Evolutionary conservation across 2,329 filamentous ascomycete genomes (phyloP), one percentile per base, ranked within the genome.

Genomic region (Talaromyces sp.): DNA sequence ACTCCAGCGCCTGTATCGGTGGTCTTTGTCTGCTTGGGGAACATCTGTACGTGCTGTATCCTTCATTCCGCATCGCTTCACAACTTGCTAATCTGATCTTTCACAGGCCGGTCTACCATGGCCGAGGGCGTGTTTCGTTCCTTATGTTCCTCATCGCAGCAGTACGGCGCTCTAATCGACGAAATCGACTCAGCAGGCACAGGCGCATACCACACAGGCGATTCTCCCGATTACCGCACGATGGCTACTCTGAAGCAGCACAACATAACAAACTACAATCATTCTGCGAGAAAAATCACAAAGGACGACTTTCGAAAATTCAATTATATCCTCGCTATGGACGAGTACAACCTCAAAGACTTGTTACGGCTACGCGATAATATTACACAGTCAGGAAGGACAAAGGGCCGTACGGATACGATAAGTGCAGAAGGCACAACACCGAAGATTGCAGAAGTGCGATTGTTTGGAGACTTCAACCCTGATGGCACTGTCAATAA

Each of bases 241-340:
- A 87, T 96, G 82, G 78, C 82, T 19, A 95, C 89, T 0, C 83
- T 97, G 28, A 77, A 81, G 61, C 78, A 81, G 46, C 84, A 96
- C 70, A 87, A 87, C 35, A 91, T 97, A 65, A 85, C 77, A 5
- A 81, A 87, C 60, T 97, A 96, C 74, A 77, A 80, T 10, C 91
- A 97, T 73, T 77, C 79, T 1, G 92, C 91, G 19, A 85, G 91
- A 54, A 88, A 89, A 72, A 86, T 95, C 71, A 71, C 75, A 72
- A 74, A 79, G 1, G 81, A 82, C 53, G 94, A 99, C 74, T 95
- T 97, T 66, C 78, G 85, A 57, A 80, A 82, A 15, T 97, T 97
- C 69, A 91, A 97, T 74, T 97, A 96, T 75, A 86, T 99, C 60
- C 86, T 99, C 58, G 92, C 89, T 61, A 99, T 99, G 94, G 94